These are phyloP conservation scores for Leccinum subspadiceum DNA, from an alignment of 1,284 basidiomycete species.

Conservation along the genomic window DNA sequence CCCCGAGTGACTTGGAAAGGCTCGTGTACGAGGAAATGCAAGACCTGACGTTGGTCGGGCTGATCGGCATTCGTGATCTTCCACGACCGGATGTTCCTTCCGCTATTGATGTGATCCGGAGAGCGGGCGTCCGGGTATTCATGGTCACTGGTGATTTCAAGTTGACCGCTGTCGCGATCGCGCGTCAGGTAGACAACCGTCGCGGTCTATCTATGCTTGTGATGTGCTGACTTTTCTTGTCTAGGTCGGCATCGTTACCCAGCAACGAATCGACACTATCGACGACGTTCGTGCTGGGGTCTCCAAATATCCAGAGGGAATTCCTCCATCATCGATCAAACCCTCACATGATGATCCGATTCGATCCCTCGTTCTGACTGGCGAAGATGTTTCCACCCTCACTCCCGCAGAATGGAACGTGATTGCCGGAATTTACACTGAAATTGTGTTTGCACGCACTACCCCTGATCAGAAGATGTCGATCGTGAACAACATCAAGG, in stretches of 20 bases:
- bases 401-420: conserved; percentile 49
- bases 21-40: conserved; percentile 37
- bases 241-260: conserved; percentile 58
- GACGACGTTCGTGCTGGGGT: conserved; percentile 32
- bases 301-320: not conserved
- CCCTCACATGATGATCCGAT: conserved; percentile 29
- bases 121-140: conserved; percentile 47
- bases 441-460: conserved; percentile 62
- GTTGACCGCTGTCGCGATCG: conserved; percentile 46
- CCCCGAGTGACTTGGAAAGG: conserved; percentile 39
- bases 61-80: conserved; percentile 59
- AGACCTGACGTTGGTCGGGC: conserved; percentile 51
- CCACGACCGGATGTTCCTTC: conserved; percentile 51
- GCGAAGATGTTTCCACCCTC: conserved; percentile 44
- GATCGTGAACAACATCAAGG: conserved; percentile 56
- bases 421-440: conserved; percentile 45
- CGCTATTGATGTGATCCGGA: conserved; percentile 46
- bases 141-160: conserved; percentile 61
- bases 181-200: conserved; percentile 30
- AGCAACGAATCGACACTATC: conserved; percentile 42
- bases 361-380: conserved; percentile 42
- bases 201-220: conserved; percentile 15
- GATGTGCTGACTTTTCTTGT: not conserved
- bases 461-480: conserved; percentile 60
- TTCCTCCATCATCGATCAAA: conserved; percentile 16